Evolutionary conservation across 2,329 filamentous ascomycete species (phyloP), one percentile per base, ranked within the genome.

Genomic region (Elsinoe arachidis): DNA sequence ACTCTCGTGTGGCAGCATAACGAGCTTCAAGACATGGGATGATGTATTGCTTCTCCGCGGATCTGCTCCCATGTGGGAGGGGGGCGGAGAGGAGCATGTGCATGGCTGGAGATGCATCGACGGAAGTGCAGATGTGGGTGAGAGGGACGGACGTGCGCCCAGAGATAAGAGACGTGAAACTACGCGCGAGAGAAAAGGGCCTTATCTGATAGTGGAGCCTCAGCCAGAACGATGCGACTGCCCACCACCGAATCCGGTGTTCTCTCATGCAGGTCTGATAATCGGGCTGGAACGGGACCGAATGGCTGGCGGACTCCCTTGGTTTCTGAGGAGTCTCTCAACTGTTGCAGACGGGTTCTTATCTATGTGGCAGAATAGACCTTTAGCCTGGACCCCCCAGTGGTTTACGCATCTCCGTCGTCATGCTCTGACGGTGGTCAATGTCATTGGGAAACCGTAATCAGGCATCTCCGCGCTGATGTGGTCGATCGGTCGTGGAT

Each of bases 131-230:
- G 26, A 34, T 53, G 49, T 23, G 49, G 49, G 34, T 39, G 49
- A 53, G 49, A 21, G 15, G 15, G 33, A 19, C 34, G 49, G n/a
- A 34, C 49, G 34, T 53, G 12, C 26, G 49, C 49, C 49, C 6
- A 53, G 49, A 53, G 49, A 53, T 53, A 53, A 53, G 49, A 26
- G 49, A 53, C 33, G 49, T 53, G 49, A 53, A 53, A 53, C 49
- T 14, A 34, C 26, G 23, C 15, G 17, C 10, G 14, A 38, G 23
- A 53, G 19, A 23, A 34, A 49, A 53, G 9, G 49, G n/a, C 17
- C 49, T 53, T 53, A 53, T 53, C 49, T 23, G 49, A 53, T 53
- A 53, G 49, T 53, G 49, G 49, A 38, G 30, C 49, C 49, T 38
- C 49, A 53, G 30, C 41, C 49, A 38, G 38, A 53, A 12, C 34